Percentiles rank a stretch among this genome's conserved stretches.
Evolutionary conservation across 495 filamentous ascomycete genomes (phyloP).

Genomic region (Physcia stellaris): DNA sequence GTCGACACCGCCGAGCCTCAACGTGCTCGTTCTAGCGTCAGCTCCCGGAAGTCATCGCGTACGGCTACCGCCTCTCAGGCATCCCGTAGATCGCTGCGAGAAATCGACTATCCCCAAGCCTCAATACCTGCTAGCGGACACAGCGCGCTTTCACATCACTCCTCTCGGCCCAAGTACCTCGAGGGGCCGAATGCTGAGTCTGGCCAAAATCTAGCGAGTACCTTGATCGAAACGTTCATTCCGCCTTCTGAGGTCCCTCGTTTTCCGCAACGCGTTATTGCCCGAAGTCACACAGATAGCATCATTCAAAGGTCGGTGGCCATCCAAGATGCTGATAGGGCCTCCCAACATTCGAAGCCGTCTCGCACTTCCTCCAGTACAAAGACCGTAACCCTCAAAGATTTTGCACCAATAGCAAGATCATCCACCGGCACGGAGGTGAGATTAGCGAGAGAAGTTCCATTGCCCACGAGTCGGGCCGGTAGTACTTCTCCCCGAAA

Average conservation of each 20-base stretch:
- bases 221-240: constrained; percentile 14
- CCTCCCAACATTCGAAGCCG: constrained; percentile 11
- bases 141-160: constrained; percentile 28
- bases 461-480: constrained; percentile 35
- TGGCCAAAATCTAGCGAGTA: constrained; percentile 20
- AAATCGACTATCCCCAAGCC: constrained; percentile 29
- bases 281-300: constrained; percentile 7
- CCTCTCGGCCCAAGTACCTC: constrained; percentile 21
- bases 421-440: constrained; percentile 6
- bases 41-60: constrained; percentile 19
- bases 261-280: constrained; percentile 2
- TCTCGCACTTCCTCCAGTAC: constrained; percentile 7
- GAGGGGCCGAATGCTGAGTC: constrained; percentile 23
- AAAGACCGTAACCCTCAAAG: constrained; percentile 18
- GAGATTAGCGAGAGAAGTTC: constrained; percentile 23
- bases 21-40: constrained; percentile 25
- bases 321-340: too few species aligned
- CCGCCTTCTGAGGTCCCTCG: constrained; percentile 13
- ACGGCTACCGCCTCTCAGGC: constrained; percentile 25
- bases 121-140: constrained; percentile 20
- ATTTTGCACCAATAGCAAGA: constrained; percentile 8
- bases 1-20: constrained; percentile 30
- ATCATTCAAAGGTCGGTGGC: constrained; percentile 1
- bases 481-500: constrained; percentile 23
- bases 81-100: constrained; percentile 24